Conservation (phyloP, 1,284 basidiomycete genomes). For the Heterobasidion irregulare region DNA sequence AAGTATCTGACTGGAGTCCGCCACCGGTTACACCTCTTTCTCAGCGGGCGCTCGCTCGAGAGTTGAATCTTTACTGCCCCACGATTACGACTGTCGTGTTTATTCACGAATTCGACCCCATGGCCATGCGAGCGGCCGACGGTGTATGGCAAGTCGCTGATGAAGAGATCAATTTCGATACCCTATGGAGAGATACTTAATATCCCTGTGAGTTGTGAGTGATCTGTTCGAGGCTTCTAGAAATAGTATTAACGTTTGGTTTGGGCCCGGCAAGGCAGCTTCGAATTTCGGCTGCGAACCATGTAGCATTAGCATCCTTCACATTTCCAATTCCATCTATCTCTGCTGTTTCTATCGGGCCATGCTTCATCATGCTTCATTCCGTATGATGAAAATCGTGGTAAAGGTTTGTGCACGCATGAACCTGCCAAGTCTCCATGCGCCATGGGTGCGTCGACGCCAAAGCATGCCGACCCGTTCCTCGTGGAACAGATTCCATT, state of each 20-base stretch:
- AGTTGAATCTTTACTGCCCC: conserved; percentile 50
- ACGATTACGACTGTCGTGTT: conserved; percentile 43
- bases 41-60: conserved; percentile 45
- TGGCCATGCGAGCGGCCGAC: conserved; percentile 33
- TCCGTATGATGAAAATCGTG: neutral
- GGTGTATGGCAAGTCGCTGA: conserved; percentile 32
- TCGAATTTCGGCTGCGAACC: neutral
- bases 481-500: too few species aligned
- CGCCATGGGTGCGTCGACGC: neutral
- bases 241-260: neutral
- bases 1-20: conserved; percentile 56
- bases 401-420: neutral
- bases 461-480: too few species aligned
- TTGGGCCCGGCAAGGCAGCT: neutral
- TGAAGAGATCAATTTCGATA: conserved; percentile 32
- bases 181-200: conserved; percentile 44
- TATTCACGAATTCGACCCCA: conserved; percentile 52
- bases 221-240: neutral
- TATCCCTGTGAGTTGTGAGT: neutral
- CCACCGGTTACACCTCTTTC: conserved; percentile 40
- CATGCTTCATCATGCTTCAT: neutral
- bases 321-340: neutral
- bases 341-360: neutral
- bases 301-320: conserved; percentile 2
- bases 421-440: neutral